Conservation (phyloP, 768 basidiomycete genomes). For the Lactarius akahatsu region DNA sequence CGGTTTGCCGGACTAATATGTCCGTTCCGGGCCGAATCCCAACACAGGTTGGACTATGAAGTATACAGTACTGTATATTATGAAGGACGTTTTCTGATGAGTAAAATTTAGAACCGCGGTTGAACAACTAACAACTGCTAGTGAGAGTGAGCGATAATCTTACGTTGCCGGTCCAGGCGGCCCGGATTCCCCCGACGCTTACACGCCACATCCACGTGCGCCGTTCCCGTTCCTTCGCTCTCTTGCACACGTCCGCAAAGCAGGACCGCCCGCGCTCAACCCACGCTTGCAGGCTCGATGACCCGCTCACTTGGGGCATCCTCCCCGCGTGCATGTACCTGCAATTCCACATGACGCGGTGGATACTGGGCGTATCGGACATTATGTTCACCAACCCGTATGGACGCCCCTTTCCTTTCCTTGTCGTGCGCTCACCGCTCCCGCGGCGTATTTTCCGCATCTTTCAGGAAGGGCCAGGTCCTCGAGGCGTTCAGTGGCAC, state of each 20-base stretch:
- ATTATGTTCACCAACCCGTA: constrained; percentile 94
- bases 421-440: no score
- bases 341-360: constrained; percentile 62
- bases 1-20: no score
- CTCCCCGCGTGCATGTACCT: constrained; percentile 67
- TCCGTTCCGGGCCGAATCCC: no score
- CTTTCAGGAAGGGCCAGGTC: constrained; percentile 89
- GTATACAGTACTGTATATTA: no score
- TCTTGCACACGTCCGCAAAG: background rate
- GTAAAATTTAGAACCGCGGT: no score
- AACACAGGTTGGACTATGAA: no score
- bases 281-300: constrained; percentile 59
- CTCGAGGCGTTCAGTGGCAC: constrained; percentile 89
- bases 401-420: constrained; percentile 35
- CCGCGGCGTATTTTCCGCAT: constrained; percentile 70
- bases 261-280: background rate
- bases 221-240: background rate
- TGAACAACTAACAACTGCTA: no score
- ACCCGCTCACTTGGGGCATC: constrained; percentile 85
- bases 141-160: no score
- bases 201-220: no score
- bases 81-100: no score
- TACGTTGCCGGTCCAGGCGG: no score
- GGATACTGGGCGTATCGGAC: constrained; percentile 91
- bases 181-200: no score